phyloP scores from a whole-genome alignment of 345 rosid genomes.

The Eucalyptus erythrocorys region DNA sequence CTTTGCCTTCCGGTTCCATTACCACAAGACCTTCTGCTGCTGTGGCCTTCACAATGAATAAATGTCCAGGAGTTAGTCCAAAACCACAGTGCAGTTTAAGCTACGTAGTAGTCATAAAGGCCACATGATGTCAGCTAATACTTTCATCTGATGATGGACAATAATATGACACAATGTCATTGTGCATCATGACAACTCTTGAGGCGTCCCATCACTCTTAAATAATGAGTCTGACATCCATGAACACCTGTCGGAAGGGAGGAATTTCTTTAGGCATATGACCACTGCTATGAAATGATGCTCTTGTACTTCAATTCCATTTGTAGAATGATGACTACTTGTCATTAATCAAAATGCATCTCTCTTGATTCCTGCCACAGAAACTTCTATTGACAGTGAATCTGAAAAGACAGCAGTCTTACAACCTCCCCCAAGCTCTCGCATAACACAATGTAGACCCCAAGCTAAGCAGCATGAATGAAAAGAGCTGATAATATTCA shows the following conservation, averaged over 20 bases:
- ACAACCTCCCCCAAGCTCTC: neutral
- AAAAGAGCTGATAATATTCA: neutral
- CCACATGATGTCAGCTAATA: neutral
- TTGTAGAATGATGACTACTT: neutral
- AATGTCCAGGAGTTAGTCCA: neutral
- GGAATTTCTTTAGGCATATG: neutral
- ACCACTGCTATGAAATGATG: neutral
- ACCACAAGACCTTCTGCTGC: conserved; percentile 38
- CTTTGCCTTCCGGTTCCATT: conserved; percentile 41
- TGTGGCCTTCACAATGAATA: conserved; percentile 25
- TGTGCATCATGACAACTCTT: neutral
- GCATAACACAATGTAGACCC: neutral
- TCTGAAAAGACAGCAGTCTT: neutral
- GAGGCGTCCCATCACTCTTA: neutral
- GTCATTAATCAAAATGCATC: neutral
- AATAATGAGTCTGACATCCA: neutral
- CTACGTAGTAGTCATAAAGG: neutral
- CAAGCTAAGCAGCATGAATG: neutral
- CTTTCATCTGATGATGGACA: neutral
- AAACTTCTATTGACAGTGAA: neutral
- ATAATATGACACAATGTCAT: neutral
- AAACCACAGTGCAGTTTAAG: neutral
- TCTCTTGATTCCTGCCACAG: neutral
- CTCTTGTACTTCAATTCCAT: neutral
- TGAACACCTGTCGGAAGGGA: neutral